These are phyloP conservation scores for Plectosphaerella cucumerina DNA, from an alignment of 2,329 filamentous ascomycete species.

Conservation along the genomic window DNA sequence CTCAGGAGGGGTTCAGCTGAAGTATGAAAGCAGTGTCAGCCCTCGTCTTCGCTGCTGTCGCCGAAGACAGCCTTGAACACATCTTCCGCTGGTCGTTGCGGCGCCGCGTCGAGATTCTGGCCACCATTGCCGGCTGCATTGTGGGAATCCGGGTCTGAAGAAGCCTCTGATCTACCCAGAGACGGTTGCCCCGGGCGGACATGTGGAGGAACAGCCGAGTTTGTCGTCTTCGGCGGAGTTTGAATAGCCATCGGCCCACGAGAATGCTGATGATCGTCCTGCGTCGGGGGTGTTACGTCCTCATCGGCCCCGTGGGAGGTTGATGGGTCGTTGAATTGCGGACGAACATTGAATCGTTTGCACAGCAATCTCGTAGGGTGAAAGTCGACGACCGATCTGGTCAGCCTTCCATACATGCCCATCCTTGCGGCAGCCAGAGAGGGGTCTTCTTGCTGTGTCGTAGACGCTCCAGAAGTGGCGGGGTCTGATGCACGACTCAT, in stretches of 20 bases:
- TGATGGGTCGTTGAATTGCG: too few relatives aligned
- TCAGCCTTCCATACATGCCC: slow-evolving; percentile 92
- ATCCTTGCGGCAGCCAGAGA: slow-evolving; percentile 82
- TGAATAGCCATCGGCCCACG: too few relatives aligned
- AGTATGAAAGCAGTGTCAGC: slow-evolving; percentile 8
- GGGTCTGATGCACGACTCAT: slow-evolving; percentile 14
- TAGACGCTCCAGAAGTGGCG: slow-evolving; percentile 40
- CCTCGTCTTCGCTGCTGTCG: slow-evolving; percentile 67
- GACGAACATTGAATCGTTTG: slow-evolving; percentile 87
- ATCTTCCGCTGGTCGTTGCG: slow-evolving; percentile 6
- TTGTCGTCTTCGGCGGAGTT: too few relatives aligned
- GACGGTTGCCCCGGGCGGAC: too few relatives aligned
- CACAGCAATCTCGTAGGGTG: slow-evolving; percentile 82
- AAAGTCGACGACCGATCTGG: slow-evolving; percentile 67
- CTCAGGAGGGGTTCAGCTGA: too few relatives aligned
- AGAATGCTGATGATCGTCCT: too few relatives aligned
- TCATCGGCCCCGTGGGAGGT: slow-evolving; percentile 61
- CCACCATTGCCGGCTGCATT: too few relatives aligned
- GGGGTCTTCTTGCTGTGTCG: slow-evolving; percentile 63
- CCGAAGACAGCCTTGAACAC: slow-evolving; percentile 94
- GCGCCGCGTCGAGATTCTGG: too few relatives aligned
- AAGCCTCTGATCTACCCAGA: too few relatives aligned
- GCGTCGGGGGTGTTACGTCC: slow-evolving; percentile 50
- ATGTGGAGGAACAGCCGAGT: too few relatives aligned
- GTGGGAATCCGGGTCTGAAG: too few relatives aligned